Evolutionary conservation across 2,329 filamentous ascomycete species (phyloP), one percentile per base, ranked within the genome.

Genomic region (Aspergillus eucalypticola): DNA sequence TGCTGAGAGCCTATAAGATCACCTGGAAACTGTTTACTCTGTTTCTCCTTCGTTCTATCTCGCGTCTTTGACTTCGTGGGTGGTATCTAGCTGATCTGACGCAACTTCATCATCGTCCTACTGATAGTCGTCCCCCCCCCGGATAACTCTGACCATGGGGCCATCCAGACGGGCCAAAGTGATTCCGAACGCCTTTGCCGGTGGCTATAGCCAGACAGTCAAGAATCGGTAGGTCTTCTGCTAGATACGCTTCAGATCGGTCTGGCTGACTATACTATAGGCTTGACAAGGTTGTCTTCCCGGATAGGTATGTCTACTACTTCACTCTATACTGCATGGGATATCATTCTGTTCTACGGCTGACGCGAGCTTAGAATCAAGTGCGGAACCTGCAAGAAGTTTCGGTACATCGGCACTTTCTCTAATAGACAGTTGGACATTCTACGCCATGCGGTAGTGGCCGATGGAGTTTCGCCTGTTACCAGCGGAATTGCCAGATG

Each of bases 351-450:
- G 13, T 44, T 44, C 3, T 32, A 61, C 44, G 17, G n/a, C 52
- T 60, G 25, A 65, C 32, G 38, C 11, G n/a, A 35, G 23, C 5
- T 15, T 59, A 82, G 79, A 60, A 73, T 83, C 64, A 78, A 78
- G 55, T 85, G 83, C 67, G 69, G 69, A 13, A 74, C 75, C 8
- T 85, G 83, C 70, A 68, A 71, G 25, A 80, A 79, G 58, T 76
- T 72, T 42, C 76, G 76, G 25, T 65, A 61, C 10, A 67, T 72
- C 7, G 61, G 55, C 1, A 69, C 68, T 35, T 86, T 75, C 65
- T 84, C 83, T 1, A 78, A 79, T 29, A 81, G 78, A 35, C 81
- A 84, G 65, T 68, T 82, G 8, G 71, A 72, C 5, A 70, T 75
- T 60, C 62, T 75, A 5, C 68, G 68, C 27, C 66, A 71, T 41